Evolutionary conservation across 805 yeast species (phyloP), one percentile per base, ranked within the genome.

Genomic region (Candida broadrunensis): DNA sequence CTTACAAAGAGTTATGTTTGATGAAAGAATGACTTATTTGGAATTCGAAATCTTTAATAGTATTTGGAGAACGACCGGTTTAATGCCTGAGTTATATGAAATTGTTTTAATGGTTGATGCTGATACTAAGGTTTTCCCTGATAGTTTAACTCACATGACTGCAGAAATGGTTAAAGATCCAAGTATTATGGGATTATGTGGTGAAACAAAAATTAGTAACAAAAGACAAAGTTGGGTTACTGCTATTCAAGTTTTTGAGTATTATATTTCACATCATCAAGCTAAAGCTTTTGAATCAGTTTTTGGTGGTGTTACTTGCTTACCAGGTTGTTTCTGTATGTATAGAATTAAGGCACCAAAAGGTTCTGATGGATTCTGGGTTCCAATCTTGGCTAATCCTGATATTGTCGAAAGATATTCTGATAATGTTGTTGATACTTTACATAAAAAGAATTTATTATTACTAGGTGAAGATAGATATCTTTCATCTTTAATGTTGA

Each of bases 281-380:
- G 81, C 96, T 1, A 89, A 89, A 62, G 96, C 96, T 0, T 89
- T 89, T 61, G 97, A 89, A 65, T 83, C 95, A n/a, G 90, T 85
- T 1, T 89, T 89, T 62, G 96, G 96, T 43, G 84, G 93, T 50
- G 97, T 89, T 13, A 89, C 97, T 0, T 89, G 97, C 75, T 74
- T 89, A 46, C 97, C 97, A 0, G 97, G 97, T 30, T 89, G 97
- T 71, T 89, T 89, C 73, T 84, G 87, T 45, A 84, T 89, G 81
- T 89, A 90, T 58, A 77, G 97, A 52, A 86, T 89, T 58, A 89
- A 89, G 62, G 72, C 96, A 0, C 97, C 96, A 18, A 88, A 88
- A 63, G 89, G 90, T 13, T 42, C 57, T 25, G 65, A 68, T 42
- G 75, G 75, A 1, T 84, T 75, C 60, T 89, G 97, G 97, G 96